Evolutionary conservation across 2,329 filamentous ascomycete genomes (phyloP), one percentile per base, ranked within the genome.

Genomic region (Diaporthe sp.): DNA sequence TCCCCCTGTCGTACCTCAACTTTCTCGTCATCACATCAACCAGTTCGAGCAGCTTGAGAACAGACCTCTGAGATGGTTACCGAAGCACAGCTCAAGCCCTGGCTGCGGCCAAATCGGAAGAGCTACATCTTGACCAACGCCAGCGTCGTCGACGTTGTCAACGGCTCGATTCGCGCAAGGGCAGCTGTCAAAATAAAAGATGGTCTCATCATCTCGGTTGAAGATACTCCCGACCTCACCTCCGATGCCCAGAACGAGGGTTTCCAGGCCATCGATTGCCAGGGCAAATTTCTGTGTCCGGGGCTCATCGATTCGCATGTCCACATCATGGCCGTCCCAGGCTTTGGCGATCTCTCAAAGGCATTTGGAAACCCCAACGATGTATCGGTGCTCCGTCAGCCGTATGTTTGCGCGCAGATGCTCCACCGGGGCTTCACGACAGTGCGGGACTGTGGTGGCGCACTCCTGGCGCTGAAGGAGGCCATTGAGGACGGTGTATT

Each of bases 381-480:
- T 22, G 83, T 82, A 22, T 82, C 81, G 0, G 76, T 83, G 3
- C 80, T 86, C 4, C 81, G 87, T 7, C 83, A 86, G 77, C 82
- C 86, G 4, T 87, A 84, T 71, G 82, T 87, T 8, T 83, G 81
- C 52, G 77, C 80, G 28, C 82, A 87, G 73, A 90, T 89, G 83
- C 83, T 90, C 0, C 79, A 82, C 42, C 84, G 88, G 25, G 88
- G 89, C 4, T 90, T 90, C 80, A 90, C 89, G 1, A 86, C 82
- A 8, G 84, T 88, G 15, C 84, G 89, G 2, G 88, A 90, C 78
- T 89, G 86, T 75, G 89, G 87, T 2, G 89, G 89, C 13, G 88
- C 88, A 2, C 81, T 81, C 3, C 78, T 86, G 0, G 85, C 88
- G 1, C 80, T 90, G 30, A 86, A 86, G 76, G 81, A 89, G 77